phyloP scores from a whole-genome alignment of 2,329 filamentous ascomycete genomes.

The Ascosphaera aggregata region DNA sequence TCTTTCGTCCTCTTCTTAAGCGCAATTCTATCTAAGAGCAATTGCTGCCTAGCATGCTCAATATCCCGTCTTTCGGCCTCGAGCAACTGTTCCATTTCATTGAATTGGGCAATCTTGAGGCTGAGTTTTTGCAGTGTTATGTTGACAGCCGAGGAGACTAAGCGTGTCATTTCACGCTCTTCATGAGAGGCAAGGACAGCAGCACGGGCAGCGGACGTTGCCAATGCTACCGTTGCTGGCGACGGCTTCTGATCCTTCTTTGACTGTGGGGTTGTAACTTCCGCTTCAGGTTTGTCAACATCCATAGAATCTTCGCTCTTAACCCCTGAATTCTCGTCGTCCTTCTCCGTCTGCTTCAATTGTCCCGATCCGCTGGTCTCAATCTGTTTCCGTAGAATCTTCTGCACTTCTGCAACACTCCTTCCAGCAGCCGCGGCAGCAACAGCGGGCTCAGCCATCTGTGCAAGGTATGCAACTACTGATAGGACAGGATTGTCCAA shows the following conservation, averaged over 20 bases:
- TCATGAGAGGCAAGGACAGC: constrained; percentile 83
- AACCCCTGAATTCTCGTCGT: constrained; percentile 22
- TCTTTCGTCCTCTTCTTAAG: constrained; percentile 75
- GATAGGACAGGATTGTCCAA: constrained; percentile 93
- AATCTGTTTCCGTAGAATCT: constrained; percentile 53
- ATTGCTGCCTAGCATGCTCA: constrained; percentile 72
- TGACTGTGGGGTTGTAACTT: constrained; percentile 24
- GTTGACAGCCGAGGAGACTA: constrained; percentile 82
- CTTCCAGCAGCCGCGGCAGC: constrained; percentile 78
- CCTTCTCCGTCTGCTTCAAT: constrained; percentile 22
- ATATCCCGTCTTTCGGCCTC: constrained; percentile 83
- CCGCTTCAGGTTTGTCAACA: constrained; percentile 20
- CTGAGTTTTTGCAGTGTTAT: constrained; percentile 89
- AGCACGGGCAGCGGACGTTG: constrained; percentile 63
- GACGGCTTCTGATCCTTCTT: constrained; percentile 23
- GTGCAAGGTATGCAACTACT: constrained; percentile 81
- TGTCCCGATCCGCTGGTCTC: constrained; percentile 32
- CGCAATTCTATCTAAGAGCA: constrained; percentile 75
- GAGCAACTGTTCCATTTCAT: constrained; percentile 81
- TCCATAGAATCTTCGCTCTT: constrained; percentile 38
- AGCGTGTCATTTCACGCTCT: constrained; percentile 84
- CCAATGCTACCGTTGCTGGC: constrained; percentile 55
- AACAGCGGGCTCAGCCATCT: constrained; percentile 70
- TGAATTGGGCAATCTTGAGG: constrained; percentile 86
- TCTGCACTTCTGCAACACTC: constrained; percentile 67